phyloP scores from a whole-genome alignment of 2,329 filamentous ascomycete species.

The Apiospora marii region DNA sequence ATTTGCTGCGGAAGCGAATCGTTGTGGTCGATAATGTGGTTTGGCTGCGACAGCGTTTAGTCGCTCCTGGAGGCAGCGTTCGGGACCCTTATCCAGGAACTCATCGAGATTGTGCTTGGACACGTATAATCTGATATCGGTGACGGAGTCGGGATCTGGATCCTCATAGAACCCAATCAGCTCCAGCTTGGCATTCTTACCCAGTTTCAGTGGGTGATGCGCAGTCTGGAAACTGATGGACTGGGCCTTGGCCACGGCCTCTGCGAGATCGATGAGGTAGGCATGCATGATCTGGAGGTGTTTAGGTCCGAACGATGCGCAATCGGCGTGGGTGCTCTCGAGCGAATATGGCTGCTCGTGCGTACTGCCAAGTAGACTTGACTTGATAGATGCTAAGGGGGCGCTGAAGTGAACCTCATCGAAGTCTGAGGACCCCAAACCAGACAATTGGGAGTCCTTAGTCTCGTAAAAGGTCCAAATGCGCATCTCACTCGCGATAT shows the following conservation, averaged over 20 bases:
- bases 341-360: slow-evolving; percentile 61
- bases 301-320: slow-evolving; percentile 60
- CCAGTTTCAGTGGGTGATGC: slow-evolving; percentile 57
- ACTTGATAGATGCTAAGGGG: slow-evolving; percentile 65
- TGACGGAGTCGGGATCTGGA: slow-evolving; percentile 44
- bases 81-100: slow-evolving; percentile 63
- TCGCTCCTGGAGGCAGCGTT: slow-evolving; percentile 61
- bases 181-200: slow-evolving; percentile 63
- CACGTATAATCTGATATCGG: slow-evolving; percentile 58
- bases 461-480: slow-evolving; percentile 72
- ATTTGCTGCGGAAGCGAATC: slow-evolving; percentile 22
- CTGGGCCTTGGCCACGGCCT: slow-evolving; percentile 48
- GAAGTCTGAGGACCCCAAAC: slow-evolving; percentile 44
- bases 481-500: slow-evolving; percentile 63
- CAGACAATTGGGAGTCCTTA: slow-evolving; percentile 64
- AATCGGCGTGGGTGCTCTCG: slow-evolving; percentile 62
- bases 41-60: slow-evolving; percentile 47
- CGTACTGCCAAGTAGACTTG: slow-evolving; percentile 58
- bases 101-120: slow-evolving; percentile 59
- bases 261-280: slow-evolving; percentile 47
- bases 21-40: slow-evolving; percentile 19
- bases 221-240: slow-evolving; percentile 43
- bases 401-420: slow-evolving; percentile 65
- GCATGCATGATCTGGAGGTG: slow-evolving; percentile 57
- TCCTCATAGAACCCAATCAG: slow-evolving; percentile 69